These are phyloP conservation scores for Eimeria zaria DNA, from an alignment of 169 alveolate species.

Conservation along the genomic window DNA sequence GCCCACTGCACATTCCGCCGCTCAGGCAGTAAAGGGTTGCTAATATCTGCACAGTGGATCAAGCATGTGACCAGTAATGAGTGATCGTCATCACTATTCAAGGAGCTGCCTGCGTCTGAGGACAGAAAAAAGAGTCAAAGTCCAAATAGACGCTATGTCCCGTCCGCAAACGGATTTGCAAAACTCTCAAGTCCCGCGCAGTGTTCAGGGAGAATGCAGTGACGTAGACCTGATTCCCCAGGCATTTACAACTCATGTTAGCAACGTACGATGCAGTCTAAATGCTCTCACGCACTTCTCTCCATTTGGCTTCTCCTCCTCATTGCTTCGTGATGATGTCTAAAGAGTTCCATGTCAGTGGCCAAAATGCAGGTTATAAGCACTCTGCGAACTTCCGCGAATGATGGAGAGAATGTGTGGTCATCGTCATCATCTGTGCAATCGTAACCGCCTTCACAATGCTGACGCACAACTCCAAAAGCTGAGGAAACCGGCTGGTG, in stretches of 20 bases:
- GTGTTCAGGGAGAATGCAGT: background rate
- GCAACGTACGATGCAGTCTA: background rate
- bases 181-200: background rate
- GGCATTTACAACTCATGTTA: background rate
- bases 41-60: constrained; percentile 86
- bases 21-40: constrained; percentile 81
- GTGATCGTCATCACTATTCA: constrained; percentile 80
- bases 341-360: constrained; percentile 85
- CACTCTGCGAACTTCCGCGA: constrained; percentile 74
- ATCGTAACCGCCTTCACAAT: background rate
- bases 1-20: constrained; percentile 85
- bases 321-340: constrained; percentile 85
- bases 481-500: constrained; percentile 1
- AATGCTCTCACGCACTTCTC: constrained; percentile 39
- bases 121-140: background rate
- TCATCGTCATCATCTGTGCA: constrained; percentile 27
- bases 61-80: constrained; percentile 69
- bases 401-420: constrained; percentile 28
- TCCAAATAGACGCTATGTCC: background rate
- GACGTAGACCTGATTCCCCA: background rate
- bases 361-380: constrained; percentile 78
- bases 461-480: constrained; percentile 9
- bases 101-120: constrained; percentile 48
- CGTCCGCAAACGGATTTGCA: background rate
- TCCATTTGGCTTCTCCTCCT: constrained; percentile 82